Conservation (phyloP, 805 yeast species). For the Metschnikowia dekortorum region DNA sequence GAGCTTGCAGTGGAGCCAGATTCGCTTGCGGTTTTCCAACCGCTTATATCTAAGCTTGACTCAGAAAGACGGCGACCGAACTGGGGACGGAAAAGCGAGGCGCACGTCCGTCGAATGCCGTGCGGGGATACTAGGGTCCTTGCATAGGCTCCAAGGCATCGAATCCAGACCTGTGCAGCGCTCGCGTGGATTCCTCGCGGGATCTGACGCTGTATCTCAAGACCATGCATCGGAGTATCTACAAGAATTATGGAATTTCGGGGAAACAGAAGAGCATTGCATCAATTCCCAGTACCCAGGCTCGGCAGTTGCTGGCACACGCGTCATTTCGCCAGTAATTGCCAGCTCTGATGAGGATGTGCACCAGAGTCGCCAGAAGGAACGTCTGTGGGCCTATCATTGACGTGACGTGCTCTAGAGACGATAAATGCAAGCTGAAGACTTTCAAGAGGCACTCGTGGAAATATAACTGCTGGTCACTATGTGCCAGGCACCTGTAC, state of each 20-base stretch:
- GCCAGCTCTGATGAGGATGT: not conserved
- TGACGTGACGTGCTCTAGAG: not conserved
- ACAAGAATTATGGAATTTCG: not conserved
- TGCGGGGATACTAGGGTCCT: slow-evolving; percentile 10
- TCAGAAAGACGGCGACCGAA: not conserved
- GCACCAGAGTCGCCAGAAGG: not conserved
- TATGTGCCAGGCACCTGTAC: no score
- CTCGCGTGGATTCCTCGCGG: not conserved
- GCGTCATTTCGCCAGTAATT: not conserved
- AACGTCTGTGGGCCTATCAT: not conserved
- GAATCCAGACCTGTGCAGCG: not conserved
- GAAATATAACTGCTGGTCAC: no score
- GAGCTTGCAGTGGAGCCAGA: slow-evolving; percentile 32
- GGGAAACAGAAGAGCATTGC: not conserved
- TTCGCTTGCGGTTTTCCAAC: slow-evolving; percentile 30
- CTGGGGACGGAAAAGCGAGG: not conserved
- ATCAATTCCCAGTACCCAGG: not conserved
- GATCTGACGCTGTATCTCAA: not conserved
- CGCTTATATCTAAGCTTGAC: not conserved
- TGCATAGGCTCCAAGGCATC: slow-evolving; percentile 1
- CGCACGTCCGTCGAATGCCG: slow-evolving; percentile 1
- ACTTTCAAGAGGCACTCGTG: not conserved
- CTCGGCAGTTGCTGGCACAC: not conserved
- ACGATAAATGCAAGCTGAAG: not conserved
- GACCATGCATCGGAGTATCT: not conserved